These are phyloP conservation scores for Dactylis glomerata DNA, from an alignment of 176 grass and related monocot species.

Conservation along the genomic window DNA sequence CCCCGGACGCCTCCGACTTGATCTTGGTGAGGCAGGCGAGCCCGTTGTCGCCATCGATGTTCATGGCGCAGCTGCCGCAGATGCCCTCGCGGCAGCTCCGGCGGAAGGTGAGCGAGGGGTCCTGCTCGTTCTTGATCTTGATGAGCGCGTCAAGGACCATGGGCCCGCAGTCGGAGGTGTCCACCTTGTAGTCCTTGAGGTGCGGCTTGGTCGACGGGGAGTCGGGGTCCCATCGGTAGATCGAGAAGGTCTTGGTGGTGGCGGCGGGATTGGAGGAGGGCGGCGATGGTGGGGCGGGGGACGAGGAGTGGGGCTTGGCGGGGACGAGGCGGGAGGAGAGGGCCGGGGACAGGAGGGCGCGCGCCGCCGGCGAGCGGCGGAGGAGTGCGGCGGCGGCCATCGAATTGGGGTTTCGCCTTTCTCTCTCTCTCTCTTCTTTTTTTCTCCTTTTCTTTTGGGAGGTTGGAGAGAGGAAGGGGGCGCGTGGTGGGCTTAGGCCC, in stretches of 20 bases:
- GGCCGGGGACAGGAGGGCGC: slow-evolving; percentile 42
- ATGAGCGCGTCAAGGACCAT: slow-evolving; percentile 87
- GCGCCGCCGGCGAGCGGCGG: slow-evolving; percentile 44
- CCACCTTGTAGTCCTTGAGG: slow-evolving; percentile 79
- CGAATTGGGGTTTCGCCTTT: slow-evolving; percentile 46
- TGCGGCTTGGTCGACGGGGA: slow-evolving; percentile 73
- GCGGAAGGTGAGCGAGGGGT: slow-evolving; percentile 93
- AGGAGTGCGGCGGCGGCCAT: slow-evolving; percentile 44
- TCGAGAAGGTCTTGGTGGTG: slow-evolving; percentile 82
- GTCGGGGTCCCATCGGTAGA: slow-evolving; percentile 97
- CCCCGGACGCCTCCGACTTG: slow-evolving; percentile 8
- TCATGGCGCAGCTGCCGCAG: slow-evolving; percentile 98
- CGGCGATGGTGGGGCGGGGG: slow-evolving; percentile 43
- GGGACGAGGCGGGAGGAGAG: slow-evolving; percentile 57
- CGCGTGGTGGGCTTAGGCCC: slow-evolving; percentile 24
- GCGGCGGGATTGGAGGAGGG: background rate
- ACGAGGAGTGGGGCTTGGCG: slow-evolving; percentile 63
- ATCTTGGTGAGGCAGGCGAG: slow-evolving; percentile 99
- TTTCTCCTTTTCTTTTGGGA: slow-evolving; percentile 1
- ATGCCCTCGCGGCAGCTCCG: slow-evolving; percentile 97
- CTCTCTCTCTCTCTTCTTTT: slow-evolving; percentile 10
- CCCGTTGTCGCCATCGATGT: slow-evolving; percentile 88
- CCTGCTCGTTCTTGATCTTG: slow-evolving; percentile 98
- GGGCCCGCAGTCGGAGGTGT: slow-evolving; percentile 74
- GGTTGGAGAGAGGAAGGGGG: background rate